phyloP scores from a whole-genome alignment of 2,329 filamentous ascomycete species.

The Cercospora beticola region DNA sequence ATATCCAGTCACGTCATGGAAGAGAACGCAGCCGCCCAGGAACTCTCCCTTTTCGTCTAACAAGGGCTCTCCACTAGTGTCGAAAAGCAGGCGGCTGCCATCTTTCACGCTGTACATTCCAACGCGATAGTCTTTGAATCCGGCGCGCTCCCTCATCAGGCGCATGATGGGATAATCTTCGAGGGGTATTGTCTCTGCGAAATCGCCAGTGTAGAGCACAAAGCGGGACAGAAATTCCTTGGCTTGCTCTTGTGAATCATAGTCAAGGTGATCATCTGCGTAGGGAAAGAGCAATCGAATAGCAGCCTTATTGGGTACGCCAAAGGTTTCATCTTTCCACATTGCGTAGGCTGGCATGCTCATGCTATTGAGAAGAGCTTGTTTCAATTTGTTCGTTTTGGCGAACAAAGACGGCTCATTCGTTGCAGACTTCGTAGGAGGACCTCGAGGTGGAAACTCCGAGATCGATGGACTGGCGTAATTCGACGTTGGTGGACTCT shows the following conservation, averaged over 20 bases:
- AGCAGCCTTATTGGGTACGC: constrained; percentile 68
- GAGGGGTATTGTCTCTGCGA: constrained; percentile 56
- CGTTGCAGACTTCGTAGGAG: constrained; percentile 57
- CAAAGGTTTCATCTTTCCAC: constrained; percentile 77
- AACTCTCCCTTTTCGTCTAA: constrained; percentile 68
- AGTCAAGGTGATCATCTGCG: constrained; percentile 36
- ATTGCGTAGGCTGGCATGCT: constrained; percentile 73
- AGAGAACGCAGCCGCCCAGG: constrained; percentile 68
- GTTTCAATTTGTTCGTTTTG: constrained; percentile 73
- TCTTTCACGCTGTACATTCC: constrained; percentile 61
- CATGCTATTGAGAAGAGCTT: constrained; percentile 73
- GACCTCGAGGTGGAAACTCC: constrained; percentile 66
- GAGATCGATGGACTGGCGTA: constrained; percentile 55
- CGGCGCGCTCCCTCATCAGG: constrained; percentile 60
- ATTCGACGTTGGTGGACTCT: constrained; percentile 33
- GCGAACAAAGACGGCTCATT: constrained; percentile 66
- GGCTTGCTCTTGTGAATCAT: constrained; percentile 40
- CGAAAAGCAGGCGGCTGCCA: constrained; percentile 59
- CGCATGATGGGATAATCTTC: constrained; percentile 67
- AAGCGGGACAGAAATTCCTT: constrained; percentile 60
- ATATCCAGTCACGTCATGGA: constrained; percentile 70
- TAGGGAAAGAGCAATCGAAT: constrained; percentile 42
- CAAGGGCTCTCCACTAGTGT: constrained; percentile 67
- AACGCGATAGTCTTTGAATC: constrained; percentile 60
- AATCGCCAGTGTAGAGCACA: constrained; percentile 65